These are phyloP conservation scores for Calvatia gigantea DNA, from an alignment of 768 basidiomycete species.

Conservation along the genomic window DNA sequence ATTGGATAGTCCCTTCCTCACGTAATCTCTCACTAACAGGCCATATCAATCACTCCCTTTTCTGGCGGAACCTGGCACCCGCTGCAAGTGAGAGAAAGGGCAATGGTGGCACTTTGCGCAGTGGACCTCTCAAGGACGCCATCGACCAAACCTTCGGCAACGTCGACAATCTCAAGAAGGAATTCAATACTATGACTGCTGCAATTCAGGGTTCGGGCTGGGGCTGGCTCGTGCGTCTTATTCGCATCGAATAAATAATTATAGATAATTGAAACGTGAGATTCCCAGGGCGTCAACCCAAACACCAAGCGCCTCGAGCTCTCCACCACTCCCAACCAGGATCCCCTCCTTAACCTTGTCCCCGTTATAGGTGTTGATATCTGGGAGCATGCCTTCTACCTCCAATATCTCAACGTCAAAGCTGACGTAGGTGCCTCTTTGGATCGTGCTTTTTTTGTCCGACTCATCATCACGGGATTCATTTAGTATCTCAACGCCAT, in stretches of 20 bases:
- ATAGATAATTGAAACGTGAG: not conserved
- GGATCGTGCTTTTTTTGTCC: slow-evolving; percentile 26
- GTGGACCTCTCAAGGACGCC: slow-evolving; percentile 71
- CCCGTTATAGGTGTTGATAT: slow-evolving; percentile 97
- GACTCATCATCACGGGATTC: slow-evolving; percentile 39
- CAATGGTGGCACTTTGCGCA: slow-evolving; percentile 61
- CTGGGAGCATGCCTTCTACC: slow-evolving; percentile 93
- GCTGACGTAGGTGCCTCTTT: slow-evolving; percentile 63
- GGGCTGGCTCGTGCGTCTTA: slow-evolving; percentile 84
- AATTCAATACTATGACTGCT: slow-evolving; percentile 83
- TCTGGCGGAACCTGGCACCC: slow-evolving; percentile 98
- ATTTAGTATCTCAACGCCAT: slow-evolving; percentile 88
- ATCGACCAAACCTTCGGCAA: slow-evolving; percentile 83
- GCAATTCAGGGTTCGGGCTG: slow-evolving; percentile 97
- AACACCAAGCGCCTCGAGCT: slow-evolving; percentile 76
- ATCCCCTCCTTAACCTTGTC: slow-evolving; percentile 73
- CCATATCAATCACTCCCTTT: slow-evolving; percentile 93
- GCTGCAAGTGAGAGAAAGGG: slow-evolving; percentile 23
- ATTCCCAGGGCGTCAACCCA: slow-evolving; percentile 62
- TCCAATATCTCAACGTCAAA: slow-evolving; percentile 89
- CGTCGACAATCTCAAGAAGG: slow-evolving; percentile 81
- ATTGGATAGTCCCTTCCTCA: not conserved
- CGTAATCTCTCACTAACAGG: slow-evolving; percentile 35
- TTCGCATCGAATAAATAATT: not conserved
- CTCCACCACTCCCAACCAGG: slow-evolving; percentile 94